Evolutionary conservation across 306 rosid species (phyloP).

Genomic region (Macrotyloma uniflorum): DNA sequence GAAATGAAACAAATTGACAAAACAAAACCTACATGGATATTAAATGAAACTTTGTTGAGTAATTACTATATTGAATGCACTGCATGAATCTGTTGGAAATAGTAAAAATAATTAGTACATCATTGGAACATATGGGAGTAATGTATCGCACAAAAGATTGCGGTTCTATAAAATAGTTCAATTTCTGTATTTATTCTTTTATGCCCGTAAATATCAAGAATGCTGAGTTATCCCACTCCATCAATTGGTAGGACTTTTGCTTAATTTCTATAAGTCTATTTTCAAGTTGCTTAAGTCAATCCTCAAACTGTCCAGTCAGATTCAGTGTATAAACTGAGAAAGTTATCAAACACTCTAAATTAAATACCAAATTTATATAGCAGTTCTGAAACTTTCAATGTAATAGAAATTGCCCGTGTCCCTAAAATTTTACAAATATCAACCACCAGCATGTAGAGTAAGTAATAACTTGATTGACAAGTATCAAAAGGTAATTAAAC

Average conservation of each 20-base stretch:
- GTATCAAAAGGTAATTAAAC: conserved; percentile 13
- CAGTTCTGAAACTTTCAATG: background rate
- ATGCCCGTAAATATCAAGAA: background rate
- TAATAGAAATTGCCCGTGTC: background rate
- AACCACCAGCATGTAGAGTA: too few species aligned
- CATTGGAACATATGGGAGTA: background rate
- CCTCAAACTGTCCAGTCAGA: background rate
- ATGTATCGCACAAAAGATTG: background rate
- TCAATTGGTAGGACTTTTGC: conserved; percentile 5
- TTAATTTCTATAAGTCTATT: background rate
- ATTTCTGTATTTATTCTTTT: background rate
- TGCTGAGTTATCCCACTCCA: conserved; percentile 5
- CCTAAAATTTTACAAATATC: too few species aligned
- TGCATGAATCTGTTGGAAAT: background rate
- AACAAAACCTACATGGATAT: background rate
- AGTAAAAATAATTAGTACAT: background rate
- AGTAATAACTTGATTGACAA: too few species aligned
- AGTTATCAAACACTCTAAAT: conserved; percentile 18
- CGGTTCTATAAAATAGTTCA: background rate
- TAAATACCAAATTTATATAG: background rate
- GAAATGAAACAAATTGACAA: conserved; percentile 6
- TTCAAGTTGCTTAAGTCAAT: background rate
- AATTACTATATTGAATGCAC: background rate
- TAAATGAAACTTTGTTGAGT: background rate
- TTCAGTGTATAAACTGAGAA: conserved; percentile 25